These are phyloP conservation scores for Naganishia friedmannii DNA, from an alignment of 768 basidiomycete genomes.

Conservation along the genomic window DNA sequence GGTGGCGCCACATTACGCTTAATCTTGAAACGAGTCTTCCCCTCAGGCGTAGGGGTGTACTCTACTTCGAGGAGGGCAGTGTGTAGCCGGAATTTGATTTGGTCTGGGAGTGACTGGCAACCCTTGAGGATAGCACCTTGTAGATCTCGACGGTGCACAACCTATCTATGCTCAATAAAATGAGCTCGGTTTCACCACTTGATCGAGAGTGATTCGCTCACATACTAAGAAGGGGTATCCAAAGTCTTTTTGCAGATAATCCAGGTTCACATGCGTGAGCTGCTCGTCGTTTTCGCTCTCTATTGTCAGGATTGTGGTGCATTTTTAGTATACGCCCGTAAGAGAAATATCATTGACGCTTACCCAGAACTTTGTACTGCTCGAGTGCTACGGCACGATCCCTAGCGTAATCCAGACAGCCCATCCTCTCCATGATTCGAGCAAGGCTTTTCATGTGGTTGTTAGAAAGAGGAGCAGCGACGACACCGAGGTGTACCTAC, in stretches of 20 bases:
- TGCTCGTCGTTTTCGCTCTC: slow-evolving; percentile 47
- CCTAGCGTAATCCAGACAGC: slow-evolving; percentile 45
- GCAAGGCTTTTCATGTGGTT: slow-evolving; percentile 32
- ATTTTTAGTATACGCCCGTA: too few species aligned
- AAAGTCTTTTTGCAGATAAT: slow-evolving; percentile 47
- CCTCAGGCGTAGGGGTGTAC: slow-evolving; percentile 35
- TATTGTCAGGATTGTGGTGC: slow-evolving; percentile 2
- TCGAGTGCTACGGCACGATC: slow-evolving; percentile 47
- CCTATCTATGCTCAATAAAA: slow-evolving; percentile 2
- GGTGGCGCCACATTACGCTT: slow-evolving; percentile 18
- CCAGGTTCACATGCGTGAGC: slow-evolving; percentile 47
- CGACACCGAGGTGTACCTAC: neutral
- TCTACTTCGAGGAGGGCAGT: slow-evolving; percentile 44
- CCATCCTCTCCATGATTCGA: slow-evolving; percentile 47
- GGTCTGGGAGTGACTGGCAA: slow-evolving; percentile 38
- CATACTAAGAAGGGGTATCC: slow-evolving; percentile 45
- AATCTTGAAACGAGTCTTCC: slow-evolving; percentile 35
- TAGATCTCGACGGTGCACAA: slow-evolving; percentile 52
- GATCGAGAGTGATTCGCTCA: neutral
- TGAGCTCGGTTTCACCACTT: neutral
- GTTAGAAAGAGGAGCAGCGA: neutral
- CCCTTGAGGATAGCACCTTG: slow-evolving; percentile 49
- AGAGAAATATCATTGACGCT: neutral
- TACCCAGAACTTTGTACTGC: slow-evolving; percentile 46
- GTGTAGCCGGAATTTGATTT: slow-evolving; percentile 47